phyloP scores from a whole-genome alignment of 1,139 yeast species.

The Pichia sp. region DNA sequence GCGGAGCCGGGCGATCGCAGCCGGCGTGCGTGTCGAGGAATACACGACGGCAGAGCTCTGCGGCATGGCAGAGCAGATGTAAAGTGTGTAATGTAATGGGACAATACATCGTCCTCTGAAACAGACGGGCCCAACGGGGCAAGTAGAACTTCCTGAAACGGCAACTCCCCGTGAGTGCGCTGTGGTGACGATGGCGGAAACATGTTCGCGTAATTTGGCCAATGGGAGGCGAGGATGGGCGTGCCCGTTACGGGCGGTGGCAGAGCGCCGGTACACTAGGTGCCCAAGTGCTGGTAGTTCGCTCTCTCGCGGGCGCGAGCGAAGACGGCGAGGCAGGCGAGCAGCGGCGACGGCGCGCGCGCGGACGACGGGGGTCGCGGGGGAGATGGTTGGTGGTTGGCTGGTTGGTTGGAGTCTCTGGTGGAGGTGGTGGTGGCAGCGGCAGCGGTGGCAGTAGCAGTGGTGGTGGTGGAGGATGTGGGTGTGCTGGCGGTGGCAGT shows the following conservation, averaged over 20 bases:
- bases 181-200: too few species aligned
- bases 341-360: too few species aligned
- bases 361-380: background rate
- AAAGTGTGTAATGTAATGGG: too few species aligned
- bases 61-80: background rate
- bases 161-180: background rate
- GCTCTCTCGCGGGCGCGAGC: too few species aligned
- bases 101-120: too few species aligned
- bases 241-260: conserved; percentile 3
- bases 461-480: background rate
- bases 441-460: background rate
- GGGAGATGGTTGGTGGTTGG: background rate
- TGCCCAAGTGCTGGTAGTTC: too few species aligned
- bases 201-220: conserved; percentile 1
- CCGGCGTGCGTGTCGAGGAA: conserved; percentile 6
- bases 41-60: background rate
- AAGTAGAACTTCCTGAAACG: background rate
- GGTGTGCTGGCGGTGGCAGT: background rate
- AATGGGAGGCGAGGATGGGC: conserved; percentile 8
- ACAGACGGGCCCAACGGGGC: too few species aligned
- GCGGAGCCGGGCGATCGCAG: background rate
- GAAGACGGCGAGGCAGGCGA: too few species aligned
- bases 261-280: background rate
- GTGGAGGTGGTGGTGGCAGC: background rate
- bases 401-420: background rate